Percentiles rank a stretch among this genome's conserved stretches.
Evolutionary conservation across 2,329 filamentous ascomycete species (phyloP).

Genomic region (Ophiocordyceps camponoti-floridani): DNA sequence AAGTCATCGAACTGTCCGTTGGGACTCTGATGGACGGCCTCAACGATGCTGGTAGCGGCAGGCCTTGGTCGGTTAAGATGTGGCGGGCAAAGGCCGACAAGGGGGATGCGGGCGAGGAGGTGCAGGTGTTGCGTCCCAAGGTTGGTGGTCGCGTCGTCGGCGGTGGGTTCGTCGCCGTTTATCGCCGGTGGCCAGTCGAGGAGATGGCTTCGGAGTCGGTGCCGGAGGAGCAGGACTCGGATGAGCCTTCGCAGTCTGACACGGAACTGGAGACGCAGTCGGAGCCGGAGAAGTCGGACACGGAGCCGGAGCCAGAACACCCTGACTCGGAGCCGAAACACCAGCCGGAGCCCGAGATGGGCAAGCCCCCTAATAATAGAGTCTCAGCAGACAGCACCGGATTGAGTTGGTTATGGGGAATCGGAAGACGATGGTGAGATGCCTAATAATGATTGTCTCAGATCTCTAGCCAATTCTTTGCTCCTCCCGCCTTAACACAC

Average conservation of each 20-base stretch:
- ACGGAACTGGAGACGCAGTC: background rate
- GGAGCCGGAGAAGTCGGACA: too few species aligned
- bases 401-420: too few species aligned
- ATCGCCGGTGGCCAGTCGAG: slow-evolving; percentile 14
- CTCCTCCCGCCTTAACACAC: too few species aligned
- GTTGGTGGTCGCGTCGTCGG: slow-evolving; percentile 21
- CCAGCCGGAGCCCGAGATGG: too few species aligned
- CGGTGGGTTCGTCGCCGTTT: slow-evolving; percentile 21
- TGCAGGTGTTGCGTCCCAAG: slow-evolving; percentile 22
- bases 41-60: slow-evolving; percentile 29
- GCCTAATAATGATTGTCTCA: too few species aligned
- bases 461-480: too few species aligned
- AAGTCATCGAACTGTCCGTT: slow-evolving; percentile 37
- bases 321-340: too few species aligned
- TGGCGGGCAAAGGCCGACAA: slow-evolving; percentile 14
- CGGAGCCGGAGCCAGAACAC: too few species aligned
- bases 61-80: slow-evolving; percentile 45
- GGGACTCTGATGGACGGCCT: slow-evolving; percentile 20
- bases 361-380: too few species aligned
- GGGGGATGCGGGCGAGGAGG: slow-evolving; percentile 8
- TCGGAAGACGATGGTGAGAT: too few species aligned
- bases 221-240: background rate
- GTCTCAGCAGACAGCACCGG: too few species aligned
- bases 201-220: background rate
- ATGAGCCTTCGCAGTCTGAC: background rate